A percentile compares a stretch with the other conserved stretches of the same genome.
Evolutionary conservation across 768 basidiomycete species (phyloP).

Genomic region (Asterophora parasitica): DNA sequence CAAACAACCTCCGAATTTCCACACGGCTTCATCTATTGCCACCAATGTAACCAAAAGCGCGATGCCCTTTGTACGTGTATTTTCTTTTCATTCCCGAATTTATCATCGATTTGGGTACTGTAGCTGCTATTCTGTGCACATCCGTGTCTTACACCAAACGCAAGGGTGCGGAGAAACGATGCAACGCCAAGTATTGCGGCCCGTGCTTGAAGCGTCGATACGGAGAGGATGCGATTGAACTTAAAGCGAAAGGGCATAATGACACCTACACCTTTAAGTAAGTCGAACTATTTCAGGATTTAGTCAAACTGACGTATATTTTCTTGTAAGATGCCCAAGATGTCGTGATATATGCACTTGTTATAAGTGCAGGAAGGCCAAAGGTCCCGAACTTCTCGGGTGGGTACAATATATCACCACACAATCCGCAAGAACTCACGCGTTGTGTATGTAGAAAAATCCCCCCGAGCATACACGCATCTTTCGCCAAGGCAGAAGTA

Average conservation of each 20-base stretch:
- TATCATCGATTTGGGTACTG: not conserved
- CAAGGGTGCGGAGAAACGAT: slow-evolving; percentile 34
- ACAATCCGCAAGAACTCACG: not conserved
- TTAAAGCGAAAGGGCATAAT: slow-evolving; percentile 29
- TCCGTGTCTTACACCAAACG: slow-evolving; percentile 8
- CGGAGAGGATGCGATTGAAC: slow-evolving; percentile 41
- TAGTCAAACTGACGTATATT: not conserved
- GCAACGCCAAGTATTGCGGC: slow-evolving; percentile 58
- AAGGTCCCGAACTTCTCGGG: slow-evolving; percentile 60
- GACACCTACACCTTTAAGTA: slow-evolving; percentile 51
- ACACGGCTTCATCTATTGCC: slow-evolving; percentile 53
- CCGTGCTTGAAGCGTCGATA: slow-evolving; percentile 68
- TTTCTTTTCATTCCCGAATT: slow-evolving; percentile 1
- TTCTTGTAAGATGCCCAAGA: slow-evolving; percentile 55
- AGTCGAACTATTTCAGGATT: not conserved
- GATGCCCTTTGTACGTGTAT: slow-evolving; percentile 40
- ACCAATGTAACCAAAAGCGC: slow-evolving; percentile 67
- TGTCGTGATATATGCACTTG: slow-evolving; percentile 70
- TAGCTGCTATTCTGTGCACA: slow-evolving; percentile 33
- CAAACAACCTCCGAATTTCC: slow-evolving; percentile 27
- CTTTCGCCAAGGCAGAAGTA: not conserved
- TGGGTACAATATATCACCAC: slow-evolving; percentile 21
- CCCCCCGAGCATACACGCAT: not conserved
- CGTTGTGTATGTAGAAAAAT: not conserved
- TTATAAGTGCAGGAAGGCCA: slow-evolving; percentile 54